Percentiles rank a stretch among this genome's conserved stretches.
Conservation (phyloP, 2,329 filamentous ascomycete genomes). For the Coniochaeta sp. region DNA sequence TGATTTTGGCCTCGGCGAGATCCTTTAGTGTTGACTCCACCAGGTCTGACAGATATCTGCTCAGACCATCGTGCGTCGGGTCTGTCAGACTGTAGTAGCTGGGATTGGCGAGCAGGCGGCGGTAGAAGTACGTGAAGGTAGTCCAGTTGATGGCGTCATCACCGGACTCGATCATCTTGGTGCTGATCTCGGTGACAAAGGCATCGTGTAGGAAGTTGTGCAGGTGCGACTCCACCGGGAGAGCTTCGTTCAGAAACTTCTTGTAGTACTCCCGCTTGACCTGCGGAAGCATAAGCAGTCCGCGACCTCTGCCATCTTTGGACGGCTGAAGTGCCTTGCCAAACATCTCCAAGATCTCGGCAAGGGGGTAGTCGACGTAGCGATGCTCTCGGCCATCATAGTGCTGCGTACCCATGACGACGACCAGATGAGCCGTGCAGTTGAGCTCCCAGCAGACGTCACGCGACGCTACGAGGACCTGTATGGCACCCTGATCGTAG, state of each 20-base stretch:
- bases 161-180: slow-evolving; percentile 88
- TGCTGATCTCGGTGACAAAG: slow-evolving; percentile 95
- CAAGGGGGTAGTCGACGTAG: slow-evolving; percentile 92
- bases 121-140: slow-evolving; percentile 97
- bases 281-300: slow-evolving; percentile 92
- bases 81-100: slow-evolving; percentile 91
- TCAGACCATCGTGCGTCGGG: slow-evolving; percentile 87
- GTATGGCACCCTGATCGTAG: slow-evolving; percentile 82
- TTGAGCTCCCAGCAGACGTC: slow-evolving; percentile 97
- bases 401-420: slow-evolving; percentile 97
- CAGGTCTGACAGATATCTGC: slow-evolving; percentile 85
- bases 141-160: slow-evolving; percentile 98
- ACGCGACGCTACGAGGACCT: slow-evolving; percentile 67
- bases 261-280: slow-evolving; percentile 98
- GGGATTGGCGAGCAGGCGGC: slow-evolving; percentile 86
- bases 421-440: slow-evolving; percentile 78
- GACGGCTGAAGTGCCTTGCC: slow-evolving; percentile 79
- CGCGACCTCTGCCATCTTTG: slow-evolving; percentile 73
- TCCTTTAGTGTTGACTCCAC: slow-evolving; percentile 91
- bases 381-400: slow-evolving; percentile 95
- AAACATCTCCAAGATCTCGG: slow-evolving; percentile 96
- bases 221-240: slow-evolving; percentile 91
- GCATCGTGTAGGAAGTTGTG: slow-evolving; percentile 90
- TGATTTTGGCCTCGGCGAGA: slow-evolving; percentile 85
- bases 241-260: slow-evolving; percentile 93